Conservation (phyloP, 345 rosid genomes). For the Lepidium didymum region DNA sequence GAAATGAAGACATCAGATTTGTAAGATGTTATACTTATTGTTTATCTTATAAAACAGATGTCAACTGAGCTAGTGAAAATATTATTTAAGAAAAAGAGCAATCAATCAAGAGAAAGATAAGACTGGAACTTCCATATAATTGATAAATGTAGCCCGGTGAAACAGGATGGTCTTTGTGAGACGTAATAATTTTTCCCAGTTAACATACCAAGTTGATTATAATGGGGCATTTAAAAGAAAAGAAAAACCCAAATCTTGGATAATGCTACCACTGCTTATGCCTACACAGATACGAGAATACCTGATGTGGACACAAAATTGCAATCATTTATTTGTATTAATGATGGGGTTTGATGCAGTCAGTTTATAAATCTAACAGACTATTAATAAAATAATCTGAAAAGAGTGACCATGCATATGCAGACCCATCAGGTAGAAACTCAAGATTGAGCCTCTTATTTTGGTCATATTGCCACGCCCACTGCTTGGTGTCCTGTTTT, state of each 20-base stretch:
- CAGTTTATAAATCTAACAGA: neutral
- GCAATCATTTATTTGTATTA: neutral
- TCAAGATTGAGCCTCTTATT: neutral
- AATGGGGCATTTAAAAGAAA: neutral
- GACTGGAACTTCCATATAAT: neutral
- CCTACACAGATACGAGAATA: neutral
- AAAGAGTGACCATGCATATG: constrained; percentile 3
- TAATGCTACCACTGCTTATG: neutral
- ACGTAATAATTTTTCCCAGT: neutral
- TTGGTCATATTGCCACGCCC: neutral
- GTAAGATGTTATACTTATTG: neutral
- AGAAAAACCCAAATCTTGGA: neutral
- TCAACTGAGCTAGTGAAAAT: neutral
- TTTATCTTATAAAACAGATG: neutral
- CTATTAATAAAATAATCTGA: neutral
- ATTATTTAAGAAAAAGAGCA: neutral
- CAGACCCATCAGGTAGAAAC: neutral
- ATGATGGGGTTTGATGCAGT: neutral
- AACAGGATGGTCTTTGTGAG: neutral
- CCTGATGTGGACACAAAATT: constrained; percentile 1
- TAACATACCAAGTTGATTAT: neutral
- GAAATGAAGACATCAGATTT: neutral
- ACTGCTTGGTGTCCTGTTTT: neutral
- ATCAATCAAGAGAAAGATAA: neutral
- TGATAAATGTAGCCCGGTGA: neutral